phyloP scores from a whole-genome alignment of 2,329 filamentous ascomycete genomes.

The Pseudocercospora cruenta region DNA sequence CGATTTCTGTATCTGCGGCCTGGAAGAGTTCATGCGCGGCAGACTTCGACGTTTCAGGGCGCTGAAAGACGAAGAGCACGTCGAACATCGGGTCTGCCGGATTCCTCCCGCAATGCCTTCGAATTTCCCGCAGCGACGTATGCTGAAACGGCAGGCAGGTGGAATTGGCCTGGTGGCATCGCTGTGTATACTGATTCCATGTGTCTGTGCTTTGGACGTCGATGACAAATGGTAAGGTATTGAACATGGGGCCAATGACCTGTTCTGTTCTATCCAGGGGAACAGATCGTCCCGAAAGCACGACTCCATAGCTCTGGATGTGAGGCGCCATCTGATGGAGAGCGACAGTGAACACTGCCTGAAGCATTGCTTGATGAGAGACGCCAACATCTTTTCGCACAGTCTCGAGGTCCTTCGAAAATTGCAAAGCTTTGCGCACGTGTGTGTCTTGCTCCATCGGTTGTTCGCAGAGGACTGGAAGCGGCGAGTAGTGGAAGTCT shows the following conservation, averaged over 20 bases:
- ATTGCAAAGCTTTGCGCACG: neutral
- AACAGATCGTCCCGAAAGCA: conserved; percentile 77
- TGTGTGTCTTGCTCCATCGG: neutral
- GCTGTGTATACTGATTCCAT: conserved; percentile 63
- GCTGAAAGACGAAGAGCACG: conserved; percentile 80
- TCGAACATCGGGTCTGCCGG: conserved; percentile 70
- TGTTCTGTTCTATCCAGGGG: conserved; percentile 67
- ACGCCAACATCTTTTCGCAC: conserved; percentile 66
- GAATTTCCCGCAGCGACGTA: conserved; percentile 75
- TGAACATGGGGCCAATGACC: conserved; percentile 83
- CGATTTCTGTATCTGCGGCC: conserved; percentile 50
- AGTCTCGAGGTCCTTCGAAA: conserved; percentile 30
- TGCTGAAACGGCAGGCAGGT: conserved; percentile 73
- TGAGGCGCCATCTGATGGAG: conserved; percentile 57
- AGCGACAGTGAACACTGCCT: conserved; percentile 72
- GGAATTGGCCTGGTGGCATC: conserved; percentile 73
- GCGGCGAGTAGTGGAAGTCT: conserved; percentile 29
- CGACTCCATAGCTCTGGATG: conserved; percentile 67
- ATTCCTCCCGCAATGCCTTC: conserved; percentile 71
- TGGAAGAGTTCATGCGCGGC: conserved; percentile 52
- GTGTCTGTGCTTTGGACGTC: conserved; percentile 49
- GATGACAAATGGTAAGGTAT: conserved; percentile 76
- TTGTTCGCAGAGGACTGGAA: conserved; percentile 1
- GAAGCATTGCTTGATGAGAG: conserved; percentile 77
- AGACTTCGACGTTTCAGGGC: conserved; percentile 27